Percentiles rank a stretch among this genome's conserved stretches.
These are phyloP conservation scores for Mycena vitilis DNA, from an alignment of 768 basidiomycete species.

Conservation along the genomic window DNA sequence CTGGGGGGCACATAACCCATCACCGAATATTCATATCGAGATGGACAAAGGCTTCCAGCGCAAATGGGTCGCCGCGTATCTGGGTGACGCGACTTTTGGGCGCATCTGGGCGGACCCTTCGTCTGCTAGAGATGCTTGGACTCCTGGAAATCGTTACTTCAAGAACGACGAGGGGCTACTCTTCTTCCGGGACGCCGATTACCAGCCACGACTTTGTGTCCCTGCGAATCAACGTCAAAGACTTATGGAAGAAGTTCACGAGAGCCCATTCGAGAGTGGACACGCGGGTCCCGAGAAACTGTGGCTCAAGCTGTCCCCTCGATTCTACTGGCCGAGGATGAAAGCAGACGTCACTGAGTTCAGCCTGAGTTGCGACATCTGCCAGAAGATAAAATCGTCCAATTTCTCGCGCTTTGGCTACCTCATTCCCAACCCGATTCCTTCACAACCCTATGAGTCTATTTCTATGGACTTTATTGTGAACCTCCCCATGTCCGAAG, in stretches of 20 bases:
- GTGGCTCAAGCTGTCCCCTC: background rate
- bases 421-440: constrained; percentile 41
- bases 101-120: no score
- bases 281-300: background rate
- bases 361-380: background rate
- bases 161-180: background rate
- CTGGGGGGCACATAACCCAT: no score
- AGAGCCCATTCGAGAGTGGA: background rate
- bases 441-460: constrained; percentile 34
- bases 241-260: background rate
- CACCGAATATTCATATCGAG: no score
- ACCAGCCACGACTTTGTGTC: background rate
- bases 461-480: constrained; percentile 44
- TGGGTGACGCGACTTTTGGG: no score
- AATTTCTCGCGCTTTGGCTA: constrained; percentile 13
- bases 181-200: background rate
- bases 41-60: no score
- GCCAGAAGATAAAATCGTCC: constrained; percentile 1
- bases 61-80: no score
- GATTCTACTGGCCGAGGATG: constrained; percentile 14
- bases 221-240: background rate
- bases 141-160: background rate
- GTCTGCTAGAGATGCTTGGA: background rate
- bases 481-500: constrained; percentile 37
- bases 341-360: background rate